Evolutionary conservation across 2,329 filamentous ascomycete genomes (phyloP).

Genomic region (Aspergillus transmontanensis): DNA sequence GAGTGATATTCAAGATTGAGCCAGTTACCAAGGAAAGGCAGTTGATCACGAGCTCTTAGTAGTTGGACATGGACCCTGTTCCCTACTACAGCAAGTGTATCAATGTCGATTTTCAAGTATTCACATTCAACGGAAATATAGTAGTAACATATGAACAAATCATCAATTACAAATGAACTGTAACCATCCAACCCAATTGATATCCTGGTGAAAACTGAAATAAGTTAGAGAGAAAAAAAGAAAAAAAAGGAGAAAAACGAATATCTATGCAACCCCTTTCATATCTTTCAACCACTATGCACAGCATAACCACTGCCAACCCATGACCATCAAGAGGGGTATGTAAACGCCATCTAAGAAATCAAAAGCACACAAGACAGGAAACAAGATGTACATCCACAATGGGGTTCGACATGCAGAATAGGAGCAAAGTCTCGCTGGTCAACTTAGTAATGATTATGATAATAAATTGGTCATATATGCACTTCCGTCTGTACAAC

Average conservation of each 20-base stretch:
- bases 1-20: background rate
- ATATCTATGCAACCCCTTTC: constrained; percentile 6
- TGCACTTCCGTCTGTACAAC: constrained; percentile 28
- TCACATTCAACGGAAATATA: background rate
- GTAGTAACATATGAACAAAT: constrained; percentile 1
- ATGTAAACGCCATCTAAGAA: constrained; percentile 20
- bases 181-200: background rate
- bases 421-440: constrained; percentile 7
- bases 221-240: background rate
- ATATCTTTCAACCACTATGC: constrained; percentile 1
- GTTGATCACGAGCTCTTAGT: background rate
- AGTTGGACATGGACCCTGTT: background rate
- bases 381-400: constrained; percentile 16
- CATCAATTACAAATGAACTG: constrained; percentile 3
- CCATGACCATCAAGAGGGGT: constrained; percentile 17
- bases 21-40: background rate
- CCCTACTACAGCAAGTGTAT: background rate
- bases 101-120: background rate
- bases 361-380: constrained; percentile 1
- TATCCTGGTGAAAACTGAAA: background rate
- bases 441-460: constrained; percentile 15
- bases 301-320: constrained; percentile 11
- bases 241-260: background rate
- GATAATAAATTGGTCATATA: constrained; percentile 18
- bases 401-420: constrained; percentile 17